A percentile compares a stretch with the other conserved stretches of the same genome.
Conservation (phyloP, 169 alveolate genomes). For the Sarcocystis neurona region DNA sequence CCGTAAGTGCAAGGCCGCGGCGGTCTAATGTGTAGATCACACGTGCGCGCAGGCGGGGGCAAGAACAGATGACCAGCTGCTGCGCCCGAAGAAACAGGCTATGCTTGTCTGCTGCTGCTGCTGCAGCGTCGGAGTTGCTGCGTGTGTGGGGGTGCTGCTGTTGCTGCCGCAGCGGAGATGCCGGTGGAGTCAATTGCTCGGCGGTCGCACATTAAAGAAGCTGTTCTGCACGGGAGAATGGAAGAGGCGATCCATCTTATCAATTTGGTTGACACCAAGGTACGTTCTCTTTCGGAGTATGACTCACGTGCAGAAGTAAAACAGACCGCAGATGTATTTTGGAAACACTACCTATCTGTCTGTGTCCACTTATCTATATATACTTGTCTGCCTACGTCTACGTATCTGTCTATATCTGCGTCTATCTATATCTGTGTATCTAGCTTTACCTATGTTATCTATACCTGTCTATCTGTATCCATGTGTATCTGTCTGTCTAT, state of each 20-base stretch:
- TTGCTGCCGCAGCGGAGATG: slow-evolving; percentile 58
- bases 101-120: background rate
- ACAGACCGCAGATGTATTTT: background rate
- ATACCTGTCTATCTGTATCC: background rate
- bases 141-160: background rate
- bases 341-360: background rate
- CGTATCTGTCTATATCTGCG: background rate
- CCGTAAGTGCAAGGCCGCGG: no score
- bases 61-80: no score
- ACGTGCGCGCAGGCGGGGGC: no score
- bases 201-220: slow-evolving; percentile 62
- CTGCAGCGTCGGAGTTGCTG: background rate
- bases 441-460: background rate
- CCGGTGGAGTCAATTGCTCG: slow-evolving; percentile 60
- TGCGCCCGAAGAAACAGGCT: no score
- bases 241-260: slow-evolving; percentile 59
- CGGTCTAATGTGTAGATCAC: no score
- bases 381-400: background rate
- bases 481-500: no score
- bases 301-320: background rate
- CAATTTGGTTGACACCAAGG: slow-evolving; percentile 40
- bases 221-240: slow-evolving; percentile 56
- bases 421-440: background rate
- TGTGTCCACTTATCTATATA: background rate
- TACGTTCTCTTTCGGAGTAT: background rate